Evolutionary conservation across 176 grass and related monocot genomes (phyloP).

Genomic region (Pontederia paniculata): DNA sequence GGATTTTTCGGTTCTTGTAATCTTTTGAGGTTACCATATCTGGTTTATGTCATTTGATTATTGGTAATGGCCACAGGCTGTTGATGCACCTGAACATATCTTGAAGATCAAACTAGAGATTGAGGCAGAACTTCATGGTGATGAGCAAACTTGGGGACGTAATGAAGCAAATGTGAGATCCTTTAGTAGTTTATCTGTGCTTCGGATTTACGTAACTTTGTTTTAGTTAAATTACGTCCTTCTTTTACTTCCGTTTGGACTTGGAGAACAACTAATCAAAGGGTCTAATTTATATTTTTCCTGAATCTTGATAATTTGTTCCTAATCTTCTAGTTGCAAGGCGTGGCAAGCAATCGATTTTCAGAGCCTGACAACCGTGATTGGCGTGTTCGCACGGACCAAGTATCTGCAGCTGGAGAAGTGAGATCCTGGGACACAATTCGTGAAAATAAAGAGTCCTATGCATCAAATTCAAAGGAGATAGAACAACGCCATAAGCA

Average conservation of each 20-base stretch:
- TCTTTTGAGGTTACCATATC: no score
- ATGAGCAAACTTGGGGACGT: conserved; percentile 69
- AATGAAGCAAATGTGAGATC: conserved; percentile 52
- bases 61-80: conserved; percentile 22
- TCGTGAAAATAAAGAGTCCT: conserved; percentile 55
- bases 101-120: conserved; percentile 83
- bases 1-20: no score
- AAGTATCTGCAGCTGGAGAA: conserved; percentile 29
- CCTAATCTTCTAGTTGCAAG: conserved; percentile 29
- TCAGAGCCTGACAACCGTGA: conserved; percentile 70
- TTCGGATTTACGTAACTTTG: background rate
- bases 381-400: conserved; percentile 59
- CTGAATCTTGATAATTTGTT: background rate
- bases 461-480: conserved; percentile 32
- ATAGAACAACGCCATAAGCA: conserved; percentile 54
- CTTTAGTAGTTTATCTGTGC: background rate
- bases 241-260: background rate
- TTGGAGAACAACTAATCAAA: background rate
- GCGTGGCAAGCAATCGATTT: conserved; percentile 42
- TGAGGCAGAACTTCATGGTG: conserved; percentile 64
- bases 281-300: background rate
- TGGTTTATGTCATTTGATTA: no score
- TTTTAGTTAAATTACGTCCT: background rate
- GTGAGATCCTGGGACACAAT: conserved; percentile 85
- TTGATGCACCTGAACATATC: conserved; percentile 51